phyloP scores from a whole-genome alignment of 495 filamentous ascomycete genomes.

The Mycothermus thermophilus region DNA sequence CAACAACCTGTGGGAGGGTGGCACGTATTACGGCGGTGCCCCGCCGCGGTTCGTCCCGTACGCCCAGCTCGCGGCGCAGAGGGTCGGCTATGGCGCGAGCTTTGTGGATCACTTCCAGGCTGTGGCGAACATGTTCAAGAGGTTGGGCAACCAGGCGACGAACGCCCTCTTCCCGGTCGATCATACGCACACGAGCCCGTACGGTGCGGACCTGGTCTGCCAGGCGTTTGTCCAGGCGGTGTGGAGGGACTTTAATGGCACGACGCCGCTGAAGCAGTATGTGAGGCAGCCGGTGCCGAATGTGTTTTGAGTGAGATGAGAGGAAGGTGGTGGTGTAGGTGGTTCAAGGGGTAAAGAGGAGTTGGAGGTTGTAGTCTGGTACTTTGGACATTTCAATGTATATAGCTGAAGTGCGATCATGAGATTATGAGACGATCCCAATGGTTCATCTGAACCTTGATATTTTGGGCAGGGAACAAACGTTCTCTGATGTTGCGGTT shows the following conservation, averaged over 20 bases:
- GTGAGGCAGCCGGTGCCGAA: conserved; percentile 10
- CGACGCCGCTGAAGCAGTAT: conserved; percentile 17
- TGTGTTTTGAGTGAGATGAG: conserved; percentile 11
- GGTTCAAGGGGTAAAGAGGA: not conserved
- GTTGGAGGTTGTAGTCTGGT: too few species aligned
- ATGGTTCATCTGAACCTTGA: too few species aligned
- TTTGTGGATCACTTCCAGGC: conserved; percentile 53
- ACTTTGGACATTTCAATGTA: too few species aligned
- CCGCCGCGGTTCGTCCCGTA: conserved; percentile 44
- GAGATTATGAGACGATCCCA: too few species aligned
- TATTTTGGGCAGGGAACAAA: too few species aligned
- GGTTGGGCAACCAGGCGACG: conserved; percentile 32
- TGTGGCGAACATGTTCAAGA: conserved; percentile 37
- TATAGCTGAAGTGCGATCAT: too few species aligned
- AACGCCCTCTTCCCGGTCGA: conserved; percentile 43
- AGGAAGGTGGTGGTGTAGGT: too few species aligned
- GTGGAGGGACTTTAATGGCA: conserved; percentile 27
- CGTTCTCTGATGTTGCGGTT: too few species aligned
- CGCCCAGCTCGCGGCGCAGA: conserved; percentile 36
- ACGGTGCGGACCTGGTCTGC: conserved; percentile 43
- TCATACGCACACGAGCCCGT: conserved; percentile 50
- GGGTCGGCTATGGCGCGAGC: conserved; percentile 23
- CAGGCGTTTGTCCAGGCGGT: conserved; percentile 51
- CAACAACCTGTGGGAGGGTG: conserved; percentile 47
- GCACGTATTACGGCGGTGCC: conserved; percentile 29